Conservation (phyloP, 148 eudicot species). For the Chenopodium album region DNA sequence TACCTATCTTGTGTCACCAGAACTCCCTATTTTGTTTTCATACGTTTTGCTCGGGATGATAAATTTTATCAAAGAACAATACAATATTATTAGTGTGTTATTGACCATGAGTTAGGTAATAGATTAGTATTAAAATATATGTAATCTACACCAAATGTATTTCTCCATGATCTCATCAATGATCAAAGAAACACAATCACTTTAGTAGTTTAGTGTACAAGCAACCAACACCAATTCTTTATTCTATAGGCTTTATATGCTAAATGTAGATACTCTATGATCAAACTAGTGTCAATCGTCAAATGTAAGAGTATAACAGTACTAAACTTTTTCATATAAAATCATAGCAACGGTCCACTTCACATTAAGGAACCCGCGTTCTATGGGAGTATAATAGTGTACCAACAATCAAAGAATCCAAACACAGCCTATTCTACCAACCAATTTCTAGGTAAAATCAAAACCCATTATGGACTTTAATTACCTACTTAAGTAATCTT, state of each 20-base stretch:
- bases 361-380: too few relatives aligned
- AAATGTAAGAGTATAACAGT: too few relatives aligned
- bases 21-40: too few relatives aligned
- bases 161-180: not conserved
- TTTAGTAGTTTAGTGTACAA: constrained; percentile 6
- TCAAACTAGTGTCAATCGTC: constrained; percentile 4
- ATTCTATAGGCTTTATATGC: not conserved
- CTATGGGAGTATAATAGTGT: constrained; percentile 16
- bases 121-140: too few relatives aligned
- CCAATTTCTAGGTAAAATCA: constrained; percentile 17
- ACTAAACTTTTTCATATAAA: too few relatives aligned
- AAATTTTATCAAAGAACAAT: too few relatives aligned
- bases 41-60: too few relatives aligned
- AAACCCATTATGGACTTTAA: constrained; percentile 19
- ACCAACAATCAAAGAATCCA: constrained; percentile 12
- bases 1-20: too few relatives aligned
- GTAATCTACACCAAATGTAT: not conserved
- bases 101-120: too few relatives aligned
- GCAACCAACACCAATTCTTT: constrained; percentile 2
- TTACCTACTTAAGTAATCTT: constrained; percentile 1
- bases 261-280: not conserved
- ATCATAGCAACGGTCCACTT: too few relatives aligned
- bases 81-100: too few relatives aligned
- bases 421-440: constrained; percentile 17
- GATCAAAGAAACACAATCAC: constrained; percentile 10